Conservation (phyloP, 2,329 filamentous ascomycete species). For the Lachnellula hyalina region DNA sequence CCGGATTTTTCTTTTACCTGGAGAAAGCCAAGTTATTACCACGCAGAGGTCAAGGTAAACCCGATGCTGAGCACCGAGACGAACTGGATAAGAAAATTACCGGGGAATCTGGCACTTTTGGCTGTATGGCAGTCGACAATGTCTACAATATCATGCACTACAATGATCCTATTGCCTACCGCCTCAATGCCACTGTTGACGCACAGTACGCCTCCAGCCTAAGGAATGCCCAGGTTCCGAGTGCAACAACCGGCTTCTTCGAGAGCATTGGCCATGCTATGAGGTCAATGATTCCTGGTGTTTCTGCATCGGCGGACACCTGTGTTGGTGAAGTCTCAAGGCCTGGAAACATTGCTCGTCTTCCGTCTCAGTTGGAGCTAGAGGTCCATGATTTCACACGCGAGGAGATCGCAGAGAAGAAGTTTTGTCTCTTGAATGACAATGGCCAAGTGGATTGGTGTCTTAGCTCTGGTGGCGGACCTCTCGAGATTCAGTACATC, state of each 20-base stretch:
- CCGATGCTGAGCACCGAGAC: constrained; percentile 64
- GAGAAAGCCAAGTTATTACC: constrained; percentile 70
- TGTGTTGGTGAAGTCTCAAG: constrained; percentile 34
- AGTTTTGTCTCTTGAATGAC: constrained; percentile 84
- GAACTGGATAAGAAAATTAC: constrained; percentile 54
- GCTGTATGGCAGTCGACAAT: constrained; percentile 90
- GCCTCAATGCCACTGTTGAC: constrained; percentile 87
- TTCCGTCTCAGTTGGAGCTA: constrained; percentile 71
- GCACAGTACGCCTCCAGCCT: constrained; percentile 70
- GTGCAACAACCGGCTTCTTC: constrained; percentile 59
- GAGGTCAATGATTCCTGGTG: constrained; percentile 55
- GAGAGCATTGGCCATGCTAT: constrained; percentile 59
- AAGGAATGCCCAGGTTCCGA: constrained; percentile 74
- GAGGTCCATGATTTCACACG: constrained; percentile 93
- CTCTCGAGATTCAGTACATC: constrained; percentile 89
- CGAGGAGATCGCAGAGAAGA: constrained; percentile 86
- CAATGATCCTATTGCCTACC: constrained; percentile 77
- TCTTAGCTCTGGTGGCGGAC: constrained; percentile 75
- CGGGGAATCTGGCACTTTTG: constrained; percentile 76
- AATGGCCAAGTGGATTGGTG: constrained; percentile 95
- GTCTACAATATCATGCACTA: constrained; percentile 83
- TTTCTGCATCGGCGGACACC: constrained; percentile 29
- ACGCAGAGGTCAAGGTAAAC: constrained; percentile 69
- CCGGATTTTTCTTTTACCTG: constrained; percentile 86
- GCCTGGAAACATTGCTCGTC: constrained; percentile 36